Evolutionary conservation across 129 eudicot genomes (phyloP).

Genomic region (Kitagawia praeruptora): DNA sequence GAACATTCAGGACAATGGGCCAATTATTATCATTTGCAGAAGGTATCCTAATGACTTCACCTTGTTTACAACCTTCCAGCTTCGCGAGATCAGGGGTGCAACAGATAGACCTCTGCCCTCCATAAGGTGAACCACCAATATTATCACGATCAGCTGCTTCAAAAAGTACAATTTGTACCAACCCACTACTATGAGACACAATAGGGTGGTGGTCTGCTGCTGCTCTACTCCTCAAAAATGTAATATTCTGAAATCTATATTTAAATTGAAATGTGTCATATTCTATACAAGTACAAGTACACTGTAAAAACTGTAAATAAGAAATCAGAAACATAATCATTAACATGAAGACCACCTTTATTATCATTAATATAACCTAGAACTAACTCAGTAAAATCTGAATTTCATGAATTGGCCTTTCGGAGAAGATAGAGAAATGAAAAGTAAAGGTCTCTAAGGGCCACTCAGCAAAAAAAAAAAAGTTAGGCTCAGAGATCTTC

Average conservation of each 20-base stretch:
- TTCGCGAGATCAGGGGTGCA: conserved; percentile 98
- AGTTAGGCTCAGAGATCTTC: neutral
- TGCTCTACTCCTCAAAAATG: conserved; percentile 78
- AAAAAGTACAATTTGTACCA: conserved; percentile 74
- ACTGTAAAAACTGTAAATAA: neutral
- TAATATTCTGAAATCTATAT: conserved; percentile 75
- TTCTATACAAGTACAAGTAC: neutral
- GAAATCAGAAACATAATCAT: neutral
- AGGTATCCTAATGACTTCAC: conserved; percentile 77
- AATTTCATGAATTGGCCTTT: neutral
- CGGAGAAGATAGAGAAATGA: neutral
- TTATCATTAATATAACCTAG: neutral
- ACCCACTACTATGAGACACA: conserved; percentile 57
- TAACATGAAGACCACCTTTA: conserved; percentile 5
- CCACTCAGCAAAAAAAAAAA: no score
- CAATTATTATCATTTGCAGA: conserved; percentile 60
- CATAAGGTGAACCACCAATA: conserved; percentile 98
- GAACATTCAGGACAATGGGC: conserved; percentile 65
- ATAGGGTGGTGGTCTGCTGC: conserved; percentile 62
- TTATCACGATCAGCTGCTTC: conserved; percentile 98
- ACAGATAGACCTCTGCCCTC: conserved; percentile 94
- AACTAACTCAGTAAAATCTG: neutral
- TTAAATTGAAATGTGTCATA: neutral
- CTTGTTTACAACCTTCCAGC: conserved; percentile 97
- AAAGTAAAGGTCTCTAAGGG: no score